phyloP scores from a whole-genome alignment of 129 eudicot species.

The carrot (Daucus carota) region DH1_v3.0 NC_030385.2:40453501-40454000 shows the following conservation, averaged over 20 bases:
- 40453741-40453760: slow-evolving; percentile 55
- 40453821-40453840: slow-evolving; percentile 57
- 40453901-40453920: slow-evolving; percentile 42
- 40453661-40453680: slow-evolving; percentile 45
- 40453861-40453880: slow-evolving; percentile 45
- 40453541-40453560: slow-evolving; percentile 71
- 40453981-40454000: slow-evolving; percentile 36
- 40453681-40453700: slow-evolving; percentile 41
- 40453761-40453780: slow-evolving; percentile 43
- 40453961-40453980: slow-evolving; percentile 95
- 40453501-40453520: slow-evolving; percentile 59
- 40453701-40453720: slow-evolving; percentile 50
- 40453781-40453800: slow-evolving; percentile 39
- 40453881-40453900: slow-evolving; percentile 48
- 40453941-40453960: slow-evolving; percentile 87
- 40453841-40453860: slow-evolving; percentile 66
- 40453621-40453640: slow-evolving; percentile 52
- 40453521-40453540: slow-evolving; percentile 57
- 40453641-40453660: slow-evolving; percentile 91
- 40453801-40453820: slow-evolving; percentile 68
- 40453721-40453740: slow-evolving; percentile 40
- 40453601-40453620: slow-evolving; percentile 61
- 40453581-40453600: slow-evolving; percentile 65
- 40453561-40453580: slow-evolving; percentile 47
- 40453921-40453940: slow-evolving; percentile 54